A percentile compares a stretch with the other conserved stretches of the same genome.
Conservation (phyloP, 2,329 filamentous ascomycete genomes). For the Fusarium sacchari region DNA sequence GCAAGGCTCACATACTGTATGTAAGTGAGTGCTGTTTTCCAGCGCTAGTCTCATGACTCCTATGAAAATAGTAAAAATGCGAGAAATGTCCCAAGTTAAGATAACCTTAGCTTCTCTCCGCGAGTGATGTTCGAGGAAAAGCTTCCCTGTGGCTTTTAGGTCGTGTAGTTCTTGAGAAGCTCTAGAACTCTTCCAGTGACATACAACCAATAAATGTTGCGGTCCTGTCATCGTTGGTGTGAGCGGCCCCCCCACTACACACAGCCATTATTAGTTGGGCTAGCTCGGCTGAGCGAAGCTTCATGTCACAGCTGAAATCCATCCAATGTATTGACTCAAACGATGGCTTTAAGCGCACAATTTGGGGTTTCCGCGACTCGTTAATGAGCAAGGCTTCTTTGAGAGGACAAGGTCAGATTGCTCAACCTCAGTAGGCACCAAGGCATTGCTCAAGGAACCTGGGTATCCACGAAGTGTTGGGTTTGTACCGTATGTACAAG, state of each 20-base stretch:
- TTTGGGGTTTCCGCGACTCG: neutral
- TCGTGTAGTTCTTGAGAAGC: conserved; percentile 1
- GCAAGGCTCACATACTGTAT: neutral
- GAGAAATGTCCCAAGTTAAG: neutral
- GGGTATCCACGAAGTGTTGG: neutral
- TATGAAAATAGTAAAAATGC: neutral
- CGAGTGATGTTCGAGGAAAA: neutral
- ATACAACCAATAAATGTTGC: conserved; percentile 1
- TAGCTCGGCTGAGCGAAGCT: neutral
- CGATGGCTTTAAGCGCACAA: neutral
- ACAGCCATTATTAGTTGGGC: neutral
- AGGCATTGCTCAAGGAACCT: neutral
- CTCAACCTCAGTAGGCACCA: neutral
- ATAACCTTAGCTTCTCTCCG: neutral
- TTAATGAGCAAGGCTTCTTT: neutral
- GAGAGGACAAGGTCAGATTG: neutral
- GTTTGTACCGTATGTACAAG: no score
- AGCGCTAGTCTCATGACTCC: neutral
- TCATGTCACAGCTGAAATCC: neutral
- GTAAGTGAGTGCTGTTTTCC: neutral
- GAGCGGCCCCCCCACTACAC: conserved; percentile 8
- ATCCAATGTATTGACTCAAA: conserved; percentile 17
- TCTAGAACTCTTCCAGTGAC: conserved; percentile 32
- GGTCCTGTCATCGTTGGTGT: conserved; percentile 1
- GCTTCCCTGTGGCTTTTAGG: neutral